Percentiles rank a stretch among this genome's conserved stretches.
Evolutionary conservation across 495 filamentous ascomycete species (phyloP).

Genomic region (Aspergillus bertholletiae): DNA sequence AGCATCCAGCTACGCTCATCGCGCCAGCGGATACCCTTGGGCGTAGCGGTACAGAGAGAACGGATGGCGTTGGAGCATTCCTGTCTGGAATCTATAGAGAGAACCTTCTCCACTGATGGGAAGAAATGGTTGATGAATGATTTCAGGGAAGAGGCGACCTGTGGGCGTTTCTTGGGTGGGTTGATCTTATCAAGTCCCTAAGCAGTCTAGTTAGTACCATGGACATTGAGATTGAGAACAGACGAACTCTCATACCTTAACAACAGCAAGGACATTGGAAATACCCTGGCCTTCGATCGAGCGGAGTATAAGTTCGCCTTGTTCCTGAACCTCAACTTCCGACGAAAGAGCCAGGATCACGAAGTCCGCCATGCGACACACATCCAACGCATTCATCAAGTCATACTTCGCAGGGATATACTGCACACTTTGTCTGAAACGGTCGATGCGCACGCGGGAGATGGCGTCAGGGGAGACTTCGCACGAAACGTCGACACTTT

Average conservation of each 20-base stretch:
- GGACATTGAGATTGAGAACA: neutral
- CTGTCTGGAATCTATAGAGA: constrained; percentile 78
- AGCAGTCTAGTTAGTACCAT: neutral
- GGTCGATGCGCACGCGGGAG: constrained; percentile 67
- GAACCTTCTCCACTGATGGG: constrained; percentile 80
- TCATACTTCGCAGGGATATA: constrained; percentile 73
- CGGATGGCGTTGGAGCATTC: constrained; percentile 88
- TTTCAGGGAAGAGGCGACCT: constrained; percentile 74
- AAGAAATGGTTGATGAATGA: constrained; percentile 93
- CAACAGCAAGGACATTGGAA: constrained; percentile 76
- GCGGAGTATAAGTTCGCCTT: constrained; percentile 77
- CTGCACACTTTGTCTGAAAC: constrained; percentile 89
- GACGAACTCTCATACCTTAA: constrained; percentile 46
- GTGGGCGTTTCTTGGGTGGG: constrained; percentile 68
- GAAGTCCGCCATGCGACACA: constrained; percentile 84
- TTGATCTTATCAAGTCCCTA: constrained; percentile 68
- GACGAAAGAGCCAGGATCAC: constrained; percentile 80
- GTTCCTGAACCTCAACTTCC: constrained; percentile 72
- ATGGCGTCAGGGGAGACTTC: constrained; percentile 58
- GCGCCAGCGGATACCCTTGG: constrained; percentile 90
- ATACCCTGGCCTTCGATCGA: constrained; percentile 91
- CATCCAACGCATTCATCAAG: constrained; percentile 73
- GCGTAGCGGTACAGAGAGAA: constrained; percentile 81
- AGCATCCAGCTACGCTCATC: constrained; percentile 94
- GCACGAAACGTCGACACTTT: constrained; percentile 70